These are phyloP conservation scores for Russula lepida DNA, from an alignment of 768 basidiomycete species.

Conservation along the genomic window DNA sequence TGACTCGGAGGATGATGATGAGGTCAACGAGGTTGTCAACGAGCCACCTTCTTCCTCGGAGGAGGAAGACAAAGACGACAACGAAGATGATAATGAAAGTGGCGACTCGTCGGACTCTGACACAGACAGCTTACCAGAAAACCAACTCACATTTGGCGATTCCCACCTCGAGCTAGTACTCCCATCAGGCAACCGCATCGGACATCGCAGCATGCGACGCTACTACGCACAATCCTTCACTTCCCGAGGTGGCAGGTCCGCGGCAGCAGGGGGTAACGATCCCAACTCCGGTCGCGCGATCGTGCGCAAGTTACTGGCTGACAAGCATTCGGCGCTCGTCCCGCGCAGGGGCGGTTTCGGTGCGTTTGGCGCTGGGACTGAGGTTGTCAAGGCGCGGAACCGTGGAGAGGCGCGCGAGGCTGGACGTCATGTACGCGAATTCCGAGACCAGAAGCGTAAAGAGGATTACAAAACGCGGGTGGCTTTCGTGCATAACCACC, in stretches of 20 bases:
- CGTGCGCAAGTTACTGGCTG: conserved; percentile 67
- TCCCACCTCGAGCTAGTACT: conserved; percentile 82
- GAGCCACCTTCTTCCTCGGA: conserved; percentile 19
- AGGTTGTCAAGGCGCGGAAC: conserved; percentile 86
- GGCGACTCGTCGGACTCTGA: conserved; percentile 29
- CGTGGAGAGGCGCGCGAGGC: conserved; percentile 93
- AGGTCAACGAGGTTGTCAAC: conserved; percentile 30
- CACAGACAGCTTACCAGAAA: conserved; percentile 38
- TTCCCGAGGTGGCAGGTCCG: too few relatives aligned
- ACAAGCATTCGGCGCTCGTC: conserved; percentile 79
- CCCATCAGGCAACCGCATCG: conserved; percentile 87
- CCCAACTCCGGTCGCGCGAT: conserved; percentile 67
- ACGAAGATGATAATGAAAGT: conserved; percentile 25
- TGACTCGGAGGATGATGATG: conserved; percentile 24
- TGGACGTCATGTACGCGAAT: conserved; percentile 75
- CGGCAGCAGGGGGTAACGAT: too few relatives aligned
- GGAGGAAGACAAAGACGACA: conserved; percentile 4
- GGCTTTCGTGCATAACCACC: conserved; percentile 70
- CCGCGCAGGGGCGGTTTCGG: conserved; percentile 82
- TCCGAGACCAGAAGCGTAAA: conserved; percentile 67
- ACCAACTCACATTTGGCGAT: conserved; percentile 67
- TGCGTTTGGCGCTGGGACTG: conserved; percentile 71
- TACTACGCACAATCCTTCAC: conserved; percentile 80
- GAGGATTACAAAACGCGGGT: conserved; percentile 84
- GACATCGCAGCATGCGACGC: conserved; percentile 77